A percentile compares a stretch with the other conserved stretches of the same genome.
Conservation (phyloP, 2,329 filamentous ascomycete genomes). For the Hypoxylon sp. region DNA sequence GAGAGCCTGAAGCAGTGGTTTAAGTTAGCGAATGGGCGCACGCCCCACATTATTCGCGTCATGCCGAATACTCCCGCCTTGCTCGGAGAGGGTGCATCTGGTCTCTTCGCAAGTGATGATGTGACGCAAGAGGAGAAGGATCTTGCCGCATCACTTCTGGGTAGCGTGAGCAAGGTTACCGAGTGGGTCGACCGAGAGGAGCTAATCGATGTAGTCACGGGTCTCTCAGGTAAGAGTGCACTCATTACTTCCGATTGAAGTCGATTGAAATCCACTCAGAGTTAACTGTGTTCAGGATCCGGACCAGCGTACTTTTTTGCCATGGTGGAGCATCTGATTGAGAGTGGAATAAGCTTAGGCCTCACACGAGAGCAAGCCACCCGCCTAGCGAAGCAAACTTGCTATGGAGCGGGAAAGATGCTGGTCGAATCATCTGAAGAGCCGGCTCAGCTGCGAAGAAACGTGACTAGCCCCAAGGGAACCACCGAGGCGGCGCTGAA, state of each 20-base stretch:
- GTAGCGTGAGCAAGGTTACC: conserved; percentile 63
- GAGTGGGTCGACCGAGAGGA: conserved; percentile 67
- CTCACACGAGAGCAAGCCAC: conserved; percentile 65
- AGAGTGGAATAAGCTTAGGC: conserved; percentile 61
- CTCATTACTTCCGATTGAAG: not conserved
- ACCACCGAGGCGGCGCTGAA: conserved; percentile 66
- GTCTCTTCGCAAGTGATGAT: conserved; percentile 61
- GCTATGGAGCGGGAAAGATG: conserved; percentile 67
- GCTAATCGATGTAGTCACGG: conserved; percentile 66
- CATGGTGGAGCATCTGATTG: conserved; percentile 66
- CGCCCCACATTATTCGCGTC: conserved; percentile 64
- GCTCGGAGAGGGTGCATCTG: conserved; percentile 66
- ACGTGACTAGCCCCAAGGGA: conserved; percentile 68
- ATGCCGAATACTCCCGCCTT: conserved; percentile 69
- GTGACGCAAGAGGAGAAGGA: conserved; percentile 61
- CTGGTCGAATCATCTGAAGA: conserved; percentile 63
- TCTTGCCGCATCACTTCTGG: conserved; percentile 60
- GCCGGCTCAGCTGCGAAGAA: conserved; percentile 64
- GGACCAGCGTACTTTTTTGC: conserved; percentile 69
- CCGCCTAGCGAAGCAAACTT: conserved; percentile 66
- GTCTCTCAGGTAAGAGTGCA: conserved; percentile 61
- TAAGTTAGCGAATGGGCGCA: conserved; percentile 55
- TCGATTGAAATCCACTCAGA: conserved; percentile 17
- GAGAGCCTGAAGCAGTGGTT: conserved; percentile 62
- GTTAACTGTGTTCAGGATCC: conserved; percentile 56